Evolutionary conservation across 2,329 filamentous ascomycete genomes (phyloP).

Genomic region (Tympanopsis confertula): DNA sequence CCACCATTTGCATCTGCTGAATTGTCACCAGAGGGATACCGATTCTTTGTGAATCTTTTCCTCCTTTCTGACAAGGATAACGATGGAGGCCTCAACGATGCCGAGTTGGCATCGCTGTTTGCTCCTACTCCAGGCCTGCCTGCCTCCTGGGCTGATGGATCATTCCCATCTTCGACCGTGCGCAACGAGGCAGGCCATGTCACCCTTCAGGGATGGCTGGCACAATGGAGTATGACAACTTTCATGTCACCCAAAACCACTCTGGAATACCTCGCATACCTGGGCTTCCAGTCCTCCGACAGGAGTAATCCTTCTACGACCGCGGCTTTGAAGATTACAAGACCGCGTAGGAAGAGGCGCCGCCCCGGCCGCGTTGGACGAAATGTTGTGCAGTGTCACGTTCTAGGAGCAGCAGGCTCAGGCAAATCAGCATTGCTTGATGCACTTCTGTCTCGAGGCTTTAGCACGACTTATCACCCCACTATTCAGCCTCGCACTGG

Average conservation of each 20-base stretch:
- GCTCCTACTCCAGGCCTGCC: constrained; percentile 86
- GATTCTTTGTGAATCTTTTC: constrained; percentile 95
- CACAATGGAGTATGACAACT: constrained; percentile 99
- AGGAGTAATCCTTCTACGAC: constrained; percentile 62
- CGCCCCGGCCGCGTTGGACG: constrained; percentile 78
- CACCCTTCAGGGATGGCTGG: constrained; percentile 92
- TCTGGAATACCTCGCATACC: constrained; percentile 86
- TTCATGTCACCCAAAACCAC: constrained; percentile 93
- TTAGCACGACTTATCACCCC: constrained; percentile 72
- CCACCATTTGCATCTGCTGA: constrained; percentile 86
- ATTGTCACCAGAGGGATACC: constrained; percentile 83
- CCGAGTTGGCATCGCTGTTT: constrained; percentile 77
- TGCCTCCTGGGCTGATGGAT: constrained; percentile 73
- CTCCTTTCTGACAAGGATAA: constrained; percentile 94
- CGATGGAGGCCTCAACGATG: constrained; percentile 80
- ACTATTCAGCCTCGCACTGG: constrained; percentile 90
- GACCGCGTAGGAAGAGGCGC: constrained; percentile 73
- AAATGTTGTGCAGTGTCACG: constrained; percentile 88
- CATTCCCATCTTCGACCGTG: constrained; percentile 86
- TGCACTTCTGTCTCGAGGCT: constrained; percentile 80
- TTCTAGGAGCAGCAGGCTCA: constrained; percentile 72
- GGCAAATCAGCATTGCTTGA: constrained; percentile 88
- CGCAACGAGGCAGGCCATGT: constrained; percentile 91
- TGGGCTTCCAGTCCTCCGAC: constrained; percentile 79
- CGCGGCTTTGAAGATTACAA: constrained; percentile 81